Evolutionary conservation across 768 basidiomycete genomes (phyloP).

Genomic region (Suillus occidentalis): DNA sequence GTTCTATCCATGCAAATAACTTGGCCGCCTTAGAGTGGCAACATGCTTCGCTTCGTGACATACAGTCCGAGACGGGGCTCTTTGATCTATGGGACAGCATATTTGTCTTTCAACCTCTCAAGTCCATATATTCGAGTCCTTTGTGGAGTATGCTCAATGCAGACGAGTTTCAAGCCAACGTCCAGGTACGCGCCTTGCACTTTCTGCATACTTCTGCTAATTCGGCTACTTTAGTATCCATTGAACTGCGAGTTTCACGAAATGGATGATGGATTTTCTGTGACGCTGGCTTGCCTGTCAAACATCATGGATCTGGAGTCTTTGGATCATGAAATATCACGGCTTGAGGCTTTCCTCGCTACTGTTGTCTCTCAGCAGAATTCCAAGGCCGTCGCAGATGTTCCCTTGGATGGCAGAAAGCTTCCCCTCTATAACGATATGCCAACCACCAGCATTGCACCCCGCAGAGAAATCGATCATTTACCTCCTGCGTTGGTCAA

Average conservation of each 20-base stretch:
- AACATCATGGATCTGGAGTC: conserved; percentile 27
- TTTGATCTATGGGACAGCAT: conserved; percentile 41
- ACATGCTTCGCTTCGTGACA: conserved; percentile 43
- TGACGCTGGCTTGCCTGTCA: conserved; percentile 38
- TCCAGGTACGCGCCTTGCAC: conserved; percentile 30
- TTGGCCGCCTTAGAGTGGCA: conserved; percentile 43
- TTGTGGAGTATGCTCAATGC: conserved; percentile 25
- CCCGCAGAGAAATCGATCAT: conserved; percentile 3
- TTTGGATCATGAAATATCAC: conserved; percentile 18
- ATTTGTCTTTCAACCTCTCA: conserved; percentile 43
- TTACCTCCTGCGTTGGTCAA: conserved; percentile 13
- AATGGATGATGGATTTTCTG: conserved; percentile 25
- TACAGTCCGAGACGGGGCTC: conserved; percentile 36
- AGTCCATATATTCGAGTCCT: background rate
- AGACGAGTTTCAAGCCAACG: conserved; percentile 16
- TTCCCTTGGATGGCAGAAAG: background rate
- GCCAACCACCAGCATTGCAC: background rate
- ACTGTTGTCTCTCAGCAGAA: conserved; percentile 23
- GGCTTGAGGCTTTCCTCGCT: conserved; percentile 20
- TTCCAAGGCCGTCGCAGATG: conserved; percentile 9
- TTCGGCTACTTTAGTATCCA: conserved; percentile 36
- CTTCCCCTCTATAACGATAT: background rate
- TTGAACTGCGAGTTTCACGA: conserved; percentile 44
- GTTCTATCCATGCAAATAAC: conserved; percentile 38
- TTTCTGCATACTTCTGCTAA: background rate